These are phyloP conservation scores for Colletotrichum viniferum DNA, from an alignment of 2,329 filamentous ascomycete species.

Conservation along the genomic window DNA sequence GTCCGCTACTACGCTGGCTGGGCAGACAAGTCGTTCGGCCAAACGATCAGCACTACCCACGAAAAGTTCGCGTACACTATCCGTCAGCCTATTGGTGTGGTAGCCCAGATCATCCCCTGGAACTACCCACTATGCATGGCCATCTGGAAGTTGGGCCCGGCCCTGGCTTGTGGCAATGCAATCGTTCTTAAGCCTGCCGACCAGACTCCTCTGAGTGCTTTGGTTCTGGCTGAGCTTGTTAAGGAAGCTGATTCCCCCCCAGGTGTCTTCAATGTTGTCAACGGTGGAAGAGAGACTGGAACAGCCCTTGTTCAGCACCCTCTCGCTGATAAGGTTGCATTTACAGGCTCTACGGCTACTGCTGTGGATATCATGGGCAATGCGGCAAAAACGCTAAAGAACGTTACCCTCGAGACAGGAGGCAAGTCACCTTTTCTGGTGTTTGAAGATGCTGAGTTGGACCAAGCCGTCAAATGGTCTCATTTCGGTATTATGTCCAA, in stretches of 20 bases:
- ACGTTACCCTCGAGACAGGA: slow-evolving; percentile 70
- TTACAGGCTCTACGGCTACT: slow-evolving; percentile 76
- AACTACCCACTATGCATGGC: not conserved
- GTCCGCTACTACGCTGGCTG: slow-evolving; percentile 79
- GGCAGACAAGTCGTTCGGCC: slow-evolving; percentile 79
- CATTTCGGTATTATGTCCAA: slow-evolving; percentile 25
- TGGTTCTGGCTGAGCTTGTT: slow-evolving; percentile 67
- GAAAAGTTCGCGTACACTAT: slow-evolving; percentile 79
- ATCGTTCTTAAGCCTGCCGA: not conserved
- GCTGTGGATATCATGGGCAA: slow-evolving; percentile 78
- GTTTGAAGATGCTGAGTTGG: slow-evolving; percentile 69
- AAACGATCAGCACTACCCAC: slow-evolving; percentile 72
- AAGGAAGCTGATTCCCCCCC: slow-evolving; percentile 78
- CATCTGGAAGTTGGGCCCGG: not conserved
- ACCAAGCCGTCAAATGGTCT: slow-evolving; percentile 68
- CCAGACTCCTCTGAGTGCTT: not conserved
- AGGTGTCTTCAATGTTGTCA: slow-evolving; percentile 78
- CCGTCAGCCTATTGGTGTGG: slow-evolving; percentile 76
- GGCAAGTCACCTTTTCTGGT: slow-evolving; percentile 70
- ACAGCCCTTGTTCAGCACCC: slow-evolving; percentile 70
- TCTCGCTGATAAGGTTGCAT: slow-evolving; percentile 78
- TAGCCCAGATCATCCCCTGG: not conserved
- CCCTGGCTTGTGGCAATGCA: slow-evolving; percentile 37
- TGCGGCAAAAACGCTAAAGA: slow-evolving; percentile 68
- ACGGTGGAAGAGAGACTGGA: slow-evolving; percentile 73